These are phyloP conservation scores for Cladosporium cucumerinum DNA, from an alignment of 2,329 filamentous ascomycete genomes.

Conservation along the genomic window DNA sequence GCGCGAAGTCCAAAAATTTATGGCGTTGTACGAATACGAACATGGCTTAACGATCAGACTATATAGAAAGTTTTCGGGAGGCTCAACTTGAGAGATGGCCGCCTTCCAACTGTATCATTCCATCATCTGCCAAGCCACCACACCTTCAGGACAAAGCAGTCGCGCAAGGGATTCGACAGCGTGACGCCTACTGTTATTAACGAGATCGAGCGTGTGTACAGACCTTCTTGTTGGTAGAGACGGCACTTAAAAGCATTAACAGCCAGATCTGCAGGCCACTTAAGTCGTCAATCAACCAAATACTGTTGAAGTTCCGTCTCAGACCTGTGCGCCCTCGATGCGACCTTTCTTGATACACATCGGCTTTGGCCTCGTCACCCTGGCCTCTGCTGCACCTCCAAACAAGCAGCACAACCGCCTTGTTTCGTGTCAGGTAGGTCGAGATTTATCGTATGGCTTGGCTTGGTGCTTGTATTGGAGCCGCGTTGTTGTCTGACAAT, in stretches of 20 bases:
- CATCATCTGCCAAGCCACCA: constrained; percentile 1
- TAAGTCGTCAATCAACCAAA: neutral
- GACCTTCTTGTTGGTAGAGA: neutral
- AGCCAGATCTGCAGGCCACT: neutral
- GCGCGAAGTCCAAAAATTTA: neutral
- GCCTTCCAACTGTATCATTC: neutral
- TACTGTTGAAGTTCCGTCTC: neutral
- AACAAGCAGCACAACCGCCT: neutral
- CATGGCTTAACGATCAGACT: neutral
- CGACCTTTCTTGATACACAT: neutral
- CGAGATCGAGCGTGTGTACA: neutral
- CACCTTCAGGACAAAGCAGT: neutral
- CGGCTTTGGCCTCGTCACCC: neutral
- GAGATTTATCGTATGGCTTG: neutral
- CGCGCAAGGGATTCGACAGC: constrained; percentile 4
- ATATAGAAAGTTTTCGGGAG: neutral
- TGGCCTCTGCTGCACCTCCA: neutral
- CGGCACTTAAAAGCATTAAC: neutral
- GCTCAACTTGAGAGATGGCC: neutral
- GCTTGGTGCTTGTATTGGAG: neutral
- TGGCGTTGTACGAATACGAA: neutral
- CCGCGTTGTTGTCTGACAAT: neutral
- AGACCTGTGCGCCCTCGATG: neutral
- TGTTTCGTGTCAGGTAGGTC: neutral
- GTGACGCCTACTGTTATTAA: neutral